Percentiles rank a stretch among this genome's conserved stretches.
phyloP scores from a whole-genome alignment of 106 monocot species.

The Vanilla planifolia region DNA sequence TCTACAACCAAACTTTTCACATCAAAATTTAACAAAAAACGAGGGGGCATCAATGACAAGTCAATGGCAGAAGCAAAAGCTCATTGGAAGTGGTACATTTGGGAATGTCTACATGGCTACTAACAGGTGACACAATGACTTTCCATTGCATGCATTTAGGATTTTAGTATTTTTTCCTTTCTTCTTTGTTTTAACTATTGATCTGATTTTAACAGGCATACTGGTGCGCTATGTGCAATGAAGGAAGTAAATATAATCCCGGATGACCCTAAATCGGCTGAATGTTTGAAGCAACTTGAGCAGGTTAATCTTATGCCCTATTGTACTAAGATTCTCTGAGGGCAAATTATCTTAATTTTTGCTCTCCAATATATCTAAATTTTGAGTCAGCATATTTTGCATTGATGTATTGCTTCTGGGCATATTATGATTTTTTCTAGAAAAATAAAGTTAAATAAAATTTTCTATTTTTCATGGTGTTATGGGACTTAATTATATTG shows the following conservation, averaged over 20 bases:
- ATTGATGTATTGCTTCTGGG: not conserved
- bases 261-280: slow-evolving; percentile 88
- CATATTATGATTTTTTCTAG: not conserved
- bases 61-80: slow-evolving; percentile 88
- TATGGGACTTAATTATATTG: too few species aligned
- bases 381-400: not conserved
- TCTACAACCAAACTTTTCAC: slow-evolving; percentile 30
- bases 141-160: not conserved
- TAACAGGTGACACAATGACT: slow-evolving; percentile 40
- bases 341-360: too few species aligned
- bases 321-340: not conserved
- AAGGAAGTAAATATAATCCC: slow-evolving; percentile 97
- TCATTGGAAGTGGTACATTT: slow-evolving; percentile 92
- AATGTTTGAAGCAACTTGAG: slow-evolving; percentile 79
- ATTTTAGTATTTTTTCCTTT: not conserved
- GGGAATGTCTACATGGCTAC: slow-evolving; percentile 89
- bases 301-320: slow-evolving; percentile 48
- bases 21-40: slow-evolving; percentile 23
- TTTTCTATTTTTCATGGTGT: too few species aligned
- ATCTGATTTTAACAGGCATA: slow-evolving; percentile 43
- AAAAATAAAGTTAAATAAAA: not conserved
- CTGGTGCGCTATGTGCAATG: slow-evolving; percentile 93
- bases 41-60: slow-evolving; percentile 42
- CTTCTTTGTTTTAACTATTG: not conserved
- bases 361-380: not conserved